Conservation (phyloP, 306 rosid species). For the Pterocarpus macrocarpus region DNA sequence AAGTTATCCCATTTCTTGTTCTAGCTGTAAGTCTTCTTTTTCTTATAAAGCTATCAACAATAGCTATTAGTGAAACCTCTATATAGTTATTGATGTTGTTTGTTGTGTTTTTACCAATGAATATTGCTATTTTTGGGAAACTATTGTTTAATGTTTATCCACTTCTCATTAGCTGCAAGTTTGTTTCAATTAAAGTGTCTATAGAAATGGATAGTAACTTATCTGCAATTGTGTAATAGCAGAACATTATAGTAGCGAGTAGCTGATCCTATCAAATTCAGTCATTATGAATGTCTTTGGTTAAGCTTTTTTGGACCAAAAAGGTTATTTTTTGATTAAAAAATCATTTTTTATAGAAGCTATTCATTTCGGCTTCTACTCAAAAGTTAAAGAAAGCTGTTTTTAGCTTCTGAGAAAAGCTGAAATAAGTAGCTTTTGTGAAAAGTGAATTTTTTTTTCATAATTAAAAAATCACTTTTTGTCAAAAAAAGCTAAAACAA, state of each 20-base stretch:
- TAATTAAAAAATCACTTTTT: too few species aligned
- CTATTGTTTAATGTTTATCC: conserved; percentile 3
- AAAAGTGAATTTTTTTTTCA: too few species aligned
- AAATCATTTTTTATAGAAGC: too few species aligned
- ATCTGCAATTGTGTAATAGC: not conserved
- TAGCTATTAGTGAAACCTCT: not conserved
- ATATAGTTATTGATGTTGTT: conserved; percentile 1
- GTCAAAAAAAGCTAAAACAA: too few species aligned
- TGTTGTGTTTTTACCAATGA: not conserved
- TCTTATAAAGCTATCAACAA: conserved; percentile 17
- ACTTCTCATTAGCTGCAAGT: not conserved
- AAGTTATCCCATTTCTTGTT: conserved; percentile 99
- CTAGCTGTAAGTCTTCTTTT: conserved; percentile 83
- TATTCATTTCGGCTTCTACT: too few species aligned
- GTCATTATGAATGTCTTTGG: not conserved
- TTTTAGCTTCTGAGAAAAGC: too few species aligned
- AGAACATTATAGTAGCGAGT: conserved; percentile 27
- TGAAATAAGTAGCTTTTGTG: too few species aligned
- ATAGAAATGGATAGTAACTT: conserved; percentile 12
- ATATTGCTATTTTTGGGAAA: not conserved
- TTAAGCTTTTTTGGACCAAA: too few species aligned
- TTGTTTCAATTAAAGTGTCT: conserved; percentile 33
- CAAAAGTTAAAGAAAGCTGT: too few species aligned
- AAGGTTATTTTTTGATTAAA: too few species aligned
- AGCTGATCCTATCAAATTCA: conserved; percentile 21